Evolutionary conservation across 2,329 filamentous ascomycete genomes (phyloP), one percentile per base, ranked within the genome.

Genomic region (Graphilbum sp.): DNA sequence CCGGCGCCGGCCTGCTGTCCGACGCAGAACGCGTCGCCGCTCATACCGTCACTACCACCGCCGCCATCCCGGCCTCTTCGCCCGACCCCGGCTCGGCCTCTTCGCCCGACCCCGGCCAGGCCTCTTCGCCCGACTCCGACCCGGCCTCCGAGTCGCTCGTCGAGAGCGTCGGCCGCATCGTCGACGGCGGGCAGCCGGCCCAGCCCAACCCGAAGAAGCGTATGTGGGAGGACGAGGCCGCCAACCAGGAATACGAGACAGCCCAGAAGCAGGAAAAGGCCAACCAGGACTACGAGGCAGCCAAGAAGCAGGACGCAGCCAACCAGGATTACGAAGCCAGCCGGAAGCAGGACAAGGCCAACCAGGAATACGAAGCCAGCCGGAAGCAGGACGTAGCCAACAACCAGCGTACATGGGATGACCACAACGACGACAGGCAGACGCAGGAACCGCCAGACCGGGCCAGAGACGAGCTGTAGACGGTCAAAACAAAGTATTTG

Each of bases 201-300:
- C 21, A 34, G 12, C 4, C 23, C 21, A 76, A 76, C 51, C 68
- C 69, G 7, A 75, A 67, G 60, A 76, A 76, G 59, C 66, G 70
- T 56, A 67, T 67, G 56, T 73, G 70, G 61, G 70, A 75, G 45
- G 69, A 69, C 41, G 21, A 24, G 21, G 21, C 21, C 11, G 47
- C 40, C 15, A 40, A 37, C 15, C 39, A 39, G 35, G 15, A 13
- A 8, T 6, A 19, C 30, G 15, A 7, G n/a, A 30, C 15, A 37
- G 25, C 34, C 43, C 43, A 11, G 49, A 49, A n/a, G n/a, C n/a
- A n/a, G n/a, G n/a, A n/a, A n/a, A n/a, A n/a, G n/a, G n/a, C n/a
- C n/a, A n/a, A n/a, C n/a, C n/a, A n/a, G 42, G 41, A 47, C 12
- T 42, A 44, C 8, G 49, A 47, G 37, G 46, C 31, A 2, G 43